These are phyloP conservation scores for Phaffomyces thermotolerans DNA, from an alignment of 805 yeast genomes.

Conservation along the genomic window DNA sequence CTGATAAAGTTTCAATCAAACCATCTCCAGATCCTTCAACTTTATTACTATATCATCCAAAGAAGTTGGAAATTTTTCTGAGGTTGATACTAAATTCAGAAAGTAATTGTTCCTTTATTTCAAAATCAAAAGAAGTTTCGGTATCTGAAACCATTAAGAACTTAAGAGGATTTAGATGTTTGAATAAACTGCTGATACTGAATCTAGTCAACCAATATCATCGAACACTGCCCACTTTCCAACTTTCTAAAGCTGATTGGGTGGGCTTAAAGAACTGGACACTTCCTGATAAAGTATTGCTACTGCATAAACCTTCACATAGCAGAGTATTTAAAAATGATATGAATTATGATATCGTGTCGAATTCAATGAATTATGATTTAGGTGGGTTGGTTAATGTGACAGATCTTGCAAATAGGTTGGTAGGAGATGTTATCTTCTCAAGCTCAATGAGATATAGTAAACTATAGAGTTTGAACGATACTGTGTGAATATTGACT, in stretches of 20 bases:
- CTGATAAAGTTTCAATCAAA: not conserved
- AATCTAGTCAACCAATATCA: not conserved
- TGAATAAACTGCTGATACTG: not conserved
- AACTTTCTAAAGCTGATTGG: slow-evolving; percentile 2
- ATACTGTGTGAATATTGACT: not conserved
- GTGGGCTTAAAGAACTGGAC: slow-evolving; percentile 4
- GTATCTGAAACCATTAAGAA: not conserved
- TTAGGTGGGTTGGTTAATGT: not conserved
- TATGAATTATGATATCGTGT: not conserved
- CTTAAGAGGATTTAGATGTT: no score
- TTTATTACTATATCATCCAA: slow-evolving; percentile 9
- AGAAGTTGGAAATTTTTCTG: not conserved
- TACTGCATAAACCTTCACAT: not conserved
- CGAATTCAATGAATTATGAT: slow-evolving; percentile 2
- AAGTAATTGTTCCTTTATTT: not conserved
- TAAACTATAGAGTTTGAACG: not conserved
- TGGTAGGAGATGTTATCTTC: not conserved
- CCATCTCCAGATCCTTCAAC: slow-evolving; percentile 9
- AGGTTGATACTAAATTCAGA: not conserved
- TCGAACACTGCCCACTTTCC: not conserved
- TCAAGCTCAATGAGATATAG: not conserved
- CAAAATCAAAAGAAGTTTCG: not conserved
- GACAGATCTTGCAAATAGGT: not conserved
- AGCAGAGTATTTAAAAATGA: not conserved
- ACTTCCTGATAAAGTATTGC: slow-evolving; percentile 1